phyloP scores from a whole-genome alignment of 768 basidiomycete genomes.

The Trichaptum fuscoviolaceum region DNA sequence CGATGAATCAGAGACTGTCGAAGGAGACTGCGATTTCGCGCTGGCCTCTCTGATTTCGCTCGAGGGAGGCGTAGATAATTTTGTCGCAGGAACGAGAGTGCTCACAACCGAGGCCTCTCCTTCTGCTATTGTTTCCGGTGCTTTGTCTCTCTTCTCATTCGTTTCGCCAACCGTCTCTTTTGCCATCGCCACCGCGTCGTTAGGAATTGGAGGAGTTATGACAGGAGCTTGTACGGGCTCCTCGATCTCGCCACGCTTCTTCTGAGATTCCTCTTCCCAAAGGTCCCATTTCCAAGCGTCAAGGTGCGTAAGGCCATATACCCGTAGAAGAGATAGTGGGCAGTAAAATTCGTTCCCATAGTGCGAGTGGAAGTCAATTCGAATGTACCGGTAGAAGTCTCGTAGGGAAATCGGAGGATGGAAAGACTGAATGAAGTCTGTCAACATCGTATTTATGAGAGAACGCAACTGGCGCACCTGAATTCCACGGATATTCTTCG shows the following conservation, averaged over 20 bases:
- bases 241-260: conserved; percentile 25
- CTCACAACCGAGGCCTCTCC: neutral
- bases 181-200: conserved; percentile 13
- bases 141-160: neutral
- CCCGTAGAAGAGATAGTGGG: conserved; percentile 85
- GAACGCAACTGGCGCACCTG: conserved; percentile 51
- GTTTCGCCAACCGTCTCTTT: conserved; percentile 15
- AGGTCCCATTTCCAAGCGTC: conserved; percentile 93
- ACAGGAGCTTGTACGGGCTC: neutral
- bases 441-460: conserved; percentile 8
- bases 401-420: conserved; percentile 66
- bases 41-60: neutral
- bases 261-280: conserved; percentile 68
- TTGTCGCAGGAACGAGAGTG: neutral
- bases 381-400: conserved; percentile 90
- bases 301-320: conserved; percentile 92
- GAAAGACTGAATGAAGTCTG: conserved; percentile 49
- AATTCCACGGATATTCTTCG: conserved; percentile 87
- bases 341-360: conserved; percentile 97
- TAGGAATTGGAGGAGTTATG: conserved; percentile 20
- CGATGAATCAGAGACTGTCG: neutral
- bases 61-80: neutral
- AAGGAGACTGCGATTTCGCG: neutral
- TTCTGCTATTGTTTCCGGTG: neutral
- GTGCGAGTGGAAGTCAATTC: conserved; percentile 89